Evolutionary conservation across 805 yeast species (phyloP), one percentile per base, ranked within the genome.

Genomic region (Lipomyces chichibuensis): DNA sequence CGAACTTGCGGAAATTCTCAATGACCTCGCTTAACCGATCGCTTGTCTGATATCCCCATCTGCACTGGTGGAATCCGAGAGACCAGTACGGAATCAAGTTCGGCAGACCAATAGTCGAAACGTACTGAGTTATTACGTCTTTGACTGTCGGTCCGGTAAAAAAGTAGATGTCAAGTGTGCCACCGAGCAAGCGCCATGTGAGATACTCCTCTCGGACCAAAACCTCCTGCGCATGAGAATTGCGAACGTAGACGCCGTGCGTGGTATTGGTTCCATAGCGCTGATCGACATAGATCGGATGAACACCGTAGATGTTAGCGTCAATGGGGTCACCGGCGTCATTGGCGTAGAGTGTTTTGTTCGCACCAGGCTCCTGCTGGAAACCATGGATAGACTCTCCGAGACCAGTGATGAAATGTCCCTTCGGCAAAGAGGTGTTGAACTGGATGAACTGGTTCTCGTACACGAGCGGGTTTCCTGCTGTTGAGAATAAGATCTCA

Each of bases 41-140:
- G 73, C 87, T 89, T 74, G 88, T 92, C 72, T 90, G 88, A 76
- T 91, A 91, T 74, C 91, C 91, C 96, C 96, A 91, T 75, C 96
- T 83, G 72, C 93, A 90, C 76, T 91, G 96, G 74, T 91, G 96
- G 74, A 90, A 88, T 0, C 95, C 96, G n/a, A 91, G 76, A 0
- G 94, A 80, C 72, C 89, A 87, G 39, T 88, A 65, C 65, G 84
- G 86, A 1, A 96, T 96, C 25, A 91, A 75, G 3, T 80, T 75
- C 0, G 89, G 83, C 65, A 78, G 82, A 0, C 96, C 96, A 0
- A 92, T 85, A 14, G 91, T 75, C 1, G 74, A 68, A 0, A 88
- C 87, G 75, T 86, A 91, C 29, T 85, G 79, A 51, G 78, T 71
- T 51, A 85, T 82, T 29, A 90, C 80, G 1, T 72, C 37, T 69